Percentiles rank a stretch among this genome's conserved stretches.
These are phyloP conservation scores for Copromyces sp. DNA, from an alignment of 495 filamentous ascomycete genomes.

Conservation along the genomic window DNA sequence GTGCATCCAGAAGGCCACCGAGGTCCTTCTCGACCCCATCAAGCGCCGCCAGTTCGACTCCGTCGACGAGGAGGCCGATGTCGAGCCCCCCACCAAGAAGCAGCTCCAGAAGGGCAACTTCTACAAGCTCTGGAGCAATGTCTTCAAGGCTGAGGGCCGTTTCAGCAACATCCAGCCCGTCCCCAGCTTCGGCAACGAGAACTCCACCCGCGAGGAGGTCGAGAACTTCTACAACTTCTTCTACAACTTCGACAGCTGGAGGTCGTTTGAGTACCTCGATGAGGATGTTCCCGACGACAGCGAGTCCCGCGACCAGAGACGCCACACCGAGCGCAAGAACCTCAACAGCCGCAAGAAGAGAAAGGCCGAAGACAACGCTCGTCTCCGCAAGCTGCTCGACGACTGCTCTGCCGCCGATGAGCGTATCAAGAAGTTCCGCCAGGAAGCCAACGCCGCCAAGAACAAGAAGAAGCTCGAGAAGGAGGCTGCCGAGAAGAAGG, in stretches of 20 bases:
- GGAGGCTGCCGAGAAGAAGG: constrained; percentile 82
- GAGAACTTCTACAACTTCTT: constrained; percentile 98
- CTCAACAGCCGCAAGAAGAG: constrained; percentile 95
- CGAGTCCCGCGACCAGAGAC: constrained; percentile 97
- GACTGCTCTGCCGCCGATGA: constrained; percentile 72
- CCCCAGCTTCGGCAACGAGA: constrained; percentile 73
- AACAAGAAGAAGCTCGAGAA: constrained; percentile 86
- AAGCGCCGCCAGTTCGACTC: constrained; percentile 95
- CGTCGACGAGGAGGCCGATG: constrained; percentile 84
- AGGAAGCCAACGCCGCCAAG: constrained; percentile 82
- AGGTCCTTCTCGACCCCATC: constrained; percentile 81
- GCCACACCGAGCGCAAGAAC: constrained; percentile 96
- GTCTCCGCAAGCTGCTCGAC: constrained; percentile 81
- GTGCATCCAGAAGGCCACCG: constrained; percentile 97
- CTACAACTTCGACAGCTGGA: constrained; percentile 98
- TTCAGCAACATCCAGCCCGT: constrained; percentile 89
- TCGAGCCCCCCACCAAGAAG: constrained; percentile 89
- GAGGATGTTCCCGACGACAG: constrained; percentile 98
- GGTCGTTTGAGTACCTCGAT: constrained; percentile 94
- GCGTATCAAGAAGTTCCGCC: constrained; percentile 92
- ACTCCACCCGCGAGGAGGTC: constrained; percentile 77
- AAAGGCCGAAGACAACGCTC: constrained; percentile 93
- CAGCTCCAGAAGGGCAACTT: constrained; percentile 72
- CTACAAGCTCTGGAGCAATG: constrained; percentile 83
- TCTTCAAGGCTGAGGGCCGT: constrained; percentile 82